phyloP scores from a whole-genome alignment of 176 grass and related monocot species.

The Hyparrhenia diplandra region DNA sequence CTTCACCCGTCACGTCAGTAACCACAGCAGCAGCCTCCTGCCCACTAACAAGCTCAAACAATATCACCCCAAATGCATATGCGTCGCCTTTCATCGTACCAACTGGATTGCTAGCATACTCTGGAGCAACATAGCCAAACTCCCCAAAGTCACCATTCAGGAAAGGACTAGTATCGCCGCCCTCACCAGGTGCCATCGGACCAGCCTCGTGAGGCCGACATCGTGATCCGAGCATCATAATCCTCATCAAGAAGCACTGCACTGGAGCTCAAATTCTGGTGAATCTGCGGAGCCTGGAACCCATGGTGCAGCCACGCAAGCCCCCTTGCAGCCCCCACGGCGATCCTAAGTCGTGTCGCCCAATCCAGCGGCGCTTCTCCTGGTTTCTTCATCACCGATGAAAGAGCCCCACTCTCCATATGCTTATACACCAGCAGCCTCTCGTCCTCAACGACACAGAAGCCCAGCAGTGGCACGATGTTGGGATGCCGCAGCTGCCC shows the following conservation, averaged over 20 bases:
- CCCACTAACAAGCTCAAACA: slow-evolving; percentile 77
- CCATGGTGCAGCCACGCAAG: slow-evolving; percentile 97
- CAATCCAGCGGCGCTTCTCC: slow-evolving; percentile 58
- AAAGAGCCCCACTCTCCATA: slow-evolving; percentile 77
- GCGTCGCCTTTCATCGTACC: slow-evolving; percentile 73
- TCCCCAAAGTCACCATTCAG: slow-evolving; percentile 83
- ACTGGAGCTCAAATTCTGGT: slow-evolving; percentile 84
- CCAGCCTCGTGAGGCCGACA: slow-evolving; percentile 69
- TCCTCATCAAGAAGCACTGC: slow-evolving; percentile 89
- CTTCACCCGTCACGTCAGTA: slow-evolving; percentile 64
- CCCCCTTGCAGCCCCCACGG: slow-evolving; percentile 61
- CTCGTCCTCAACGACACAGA: slow-evolving; percentile 96
- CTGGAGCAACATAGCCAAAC: slow-evolving; percentile 86
- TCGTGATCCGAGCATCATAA: slow-evolving; percentile 84
- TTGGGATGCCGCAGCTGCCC: slow-evolving; percentile 88
- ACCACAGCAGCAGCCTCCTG: slow-evolving; percentile 63
- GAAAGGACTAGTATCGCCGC: slow-evolving; percentile 67
- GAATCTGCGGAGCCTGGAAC: slow-evolving; percentile 73
- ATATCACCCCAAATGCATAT: slow-evolving; percentile 84
- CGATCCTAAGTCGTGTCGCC: slow-evolving; percentile 69
- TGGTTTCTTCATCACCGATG: slow-evolving; percentile 46
- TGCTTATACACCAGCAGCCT: slow-evolving; percentile 92
- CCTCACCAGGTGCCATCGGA: slow-evolving; percentile 57
- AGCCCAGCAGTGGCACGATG: slow-evolving; percentile 89
- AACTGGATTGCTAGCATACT: slow-evolving; percentile 68